Evolutionary conservation across 1,139 yeast species (phyloP), one percentile per base, ranked within the genome.

Genomic region (Diutina catenulata): DNA sequence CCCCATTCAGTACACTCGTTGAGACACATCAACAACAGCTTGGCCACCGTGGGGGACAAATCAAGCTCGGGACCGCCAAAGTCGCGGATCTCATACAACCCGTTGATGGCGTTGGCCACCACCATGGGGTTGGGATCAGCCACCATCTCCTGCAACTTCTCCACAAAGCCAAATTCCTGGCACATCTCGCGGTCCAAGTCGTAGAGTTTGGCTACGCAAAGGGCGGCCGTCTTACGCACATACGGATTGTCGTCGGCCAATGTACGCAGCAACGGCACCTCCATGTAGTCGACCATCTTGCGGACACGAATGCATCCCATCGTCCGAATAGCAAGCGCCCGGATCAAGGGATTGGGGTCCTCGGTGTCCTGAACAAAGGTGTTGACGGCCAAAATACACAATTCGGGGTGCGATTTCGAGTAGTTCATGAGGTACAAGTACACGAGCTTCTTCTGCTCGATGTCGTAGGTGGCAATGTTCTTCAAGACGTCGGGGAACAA

Each of bases 1-100:
- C 98, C 98, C 99, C 99, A 93, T 61, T 93, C 99, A 1, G 97
- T 88, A 60, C 97, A 91, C 60, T 93, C 99, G 57, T 88, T 88
- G 47, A 93, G 68, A 22, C 95, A 94, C 47, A 77, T 68, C 43
- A 93, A 65, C 43, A 91, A 69, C 53, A 72, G 80, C 46, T 75
- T 75, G 40, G 82, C 66, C 36, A 71, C 53, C 13, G 49, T 58
- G 42, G 67, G 52, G 55, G 74, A 51, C 25, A 62, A 46, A 47
- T 64, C 55, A 40, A 61, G 56, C 41, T 83, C 73, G 48, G 81
- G 79, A 5, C 43, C 48, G 47, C 60, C 62, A 56, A 79, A 63
- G 44, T 78, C 84, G 49, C 76, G 76, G 47, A 86, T 82, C 57
- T 91, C 97, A 29, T 81, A 76, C 41, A 91, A 67, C 0, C 97